Evolutionary conservation across 805 yeast species (phyloP).

Genomic region (Pichia heedii): DNA sequence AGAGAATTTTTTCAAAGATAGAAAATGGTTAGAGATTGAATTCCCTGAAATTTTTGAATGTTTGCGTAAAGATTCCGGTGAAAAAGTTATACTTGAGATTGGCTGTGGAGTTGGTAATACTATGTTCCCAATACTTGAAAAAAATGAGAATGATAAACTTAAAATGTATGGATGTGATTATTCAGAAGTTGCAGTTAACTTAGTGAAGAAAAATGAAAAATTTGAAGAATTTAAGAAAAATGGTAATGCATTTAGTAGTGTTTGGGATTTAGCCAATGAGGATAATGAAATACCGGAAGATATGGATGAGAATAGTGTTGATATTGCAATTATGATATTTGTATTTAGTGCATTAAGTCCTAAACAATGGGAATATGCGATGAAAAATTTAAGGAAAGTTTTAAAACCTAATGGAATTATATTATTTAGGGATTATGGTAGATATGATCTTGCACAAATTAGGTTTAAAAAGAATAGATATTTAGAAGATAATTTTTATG

Average conservation of each 20-base stretch:
- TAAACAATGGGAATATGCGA: conserved; percentile 79
- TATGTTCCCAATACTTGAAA: conserved; percentile 77
- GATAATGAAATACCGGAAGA: conserved; percentile 74
- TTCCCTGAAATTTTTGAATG: conserved; percentile 79
- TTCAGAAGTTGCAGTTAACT: conserved; percentile 79
- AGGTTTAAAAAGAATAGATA: conserved; percentile 83
- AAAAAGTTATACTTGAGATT: conserved; percentile 71
- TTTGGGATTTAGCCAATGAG: conserved; percentile 89
- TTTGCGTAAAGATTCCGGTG: conserved; percentile 63
- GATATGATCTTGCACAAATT: conserved; percentile 93
- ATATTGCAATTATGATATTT: conserved; percentile 89
- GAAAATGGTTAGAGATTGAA: conserved; percentile 93
- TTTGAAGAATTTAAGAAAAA: conserved; percentile 34
- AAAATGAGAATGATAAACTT: conserved; percentile 72
- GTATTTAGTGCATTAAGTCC: conserved; percentile 92
- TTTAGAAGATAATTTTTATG: conserved; percentile 87
- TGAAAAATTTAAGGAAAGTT: conserved; percentile 56
- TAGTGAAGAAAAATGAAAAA: conserved; percentile 58
- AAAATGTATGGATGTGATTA: conserved; percentile 82
- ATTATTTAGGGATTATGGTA: conserved; percentile 87
- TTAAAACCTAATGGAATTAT: conserved; percentile 92
- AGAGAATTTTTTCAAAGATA: conserved; percentile 91
- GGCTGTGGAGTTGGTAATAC: conserved; percentile 99
- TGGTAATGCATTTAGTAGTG: conserved; percentile 61
- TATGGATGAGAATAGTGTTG: conserved; percentile 72